Evolutionary conservation across 202 grass and related monocot species (phyloP).

Genomic region (Panicum virgatum): DNA sequence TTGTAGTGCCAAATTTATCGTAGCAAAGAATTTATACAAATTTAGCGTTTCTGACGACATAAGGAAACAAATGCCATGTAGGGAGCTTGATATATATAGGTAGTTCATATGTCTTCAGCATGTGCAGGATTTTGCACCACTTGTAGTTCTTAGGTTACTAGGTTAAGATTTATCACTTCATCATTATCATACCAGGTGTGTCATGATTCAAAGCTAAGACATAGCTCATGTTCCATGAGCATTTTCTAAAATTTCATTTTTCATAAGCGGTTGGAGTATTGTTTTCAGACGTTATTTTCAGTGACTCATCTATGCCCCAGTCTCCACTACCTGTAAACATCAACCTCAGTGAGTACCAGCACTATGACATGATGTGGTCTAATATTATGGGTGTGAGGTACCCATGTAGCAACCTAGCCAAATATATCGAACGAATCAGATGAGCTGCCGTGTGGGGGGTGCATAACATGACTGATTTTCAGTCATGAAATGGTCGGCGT

Average conservation of each 20-base stretch:
- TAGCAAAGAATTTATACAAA: neutral
- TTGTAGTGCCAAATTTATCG: neutral
- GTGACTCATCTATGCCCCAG: constrained; percentile 31
- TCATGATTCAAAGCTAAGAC: constrained; percentile 1
- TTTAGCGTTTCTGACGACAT: neutral
- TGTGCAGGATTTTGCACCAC: neutral
- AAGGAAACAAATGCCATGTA: neutral
- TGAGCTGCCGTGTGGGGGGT: neutral
- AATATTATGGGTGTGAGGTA: constrained; percentile 15
- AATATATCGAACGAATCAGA: neutral
- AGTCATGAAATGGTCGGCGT: neutral
- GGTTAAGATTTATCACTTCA: neutral
- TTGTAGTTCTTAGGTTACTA: constrained; percentile 18
- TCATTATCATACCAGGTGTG: neutral
- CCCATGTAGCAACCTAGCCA: neutral
- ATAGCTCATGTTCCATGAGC: neutral
- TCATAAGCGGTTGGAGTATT: neutral
- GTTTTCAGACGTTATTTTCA: constrained; percentile 30
- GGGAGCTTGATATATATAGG: neutral
- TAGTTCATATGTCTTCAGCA: neutral
- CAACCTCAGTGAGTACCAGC: neutral
- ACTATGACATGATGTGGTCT: constrained; percentile 5
- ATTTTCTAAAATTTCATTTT: neutral
- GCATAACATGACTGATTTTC: constrained; percentile 11
- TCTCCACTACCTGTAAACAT: constrained; percentile 26